Evolutionary conservation across 768 basidiomycete species (phyloP), one percentile per base, ranked within the genome.

Genomic region (Kwoniella heveanensis): DNA sequence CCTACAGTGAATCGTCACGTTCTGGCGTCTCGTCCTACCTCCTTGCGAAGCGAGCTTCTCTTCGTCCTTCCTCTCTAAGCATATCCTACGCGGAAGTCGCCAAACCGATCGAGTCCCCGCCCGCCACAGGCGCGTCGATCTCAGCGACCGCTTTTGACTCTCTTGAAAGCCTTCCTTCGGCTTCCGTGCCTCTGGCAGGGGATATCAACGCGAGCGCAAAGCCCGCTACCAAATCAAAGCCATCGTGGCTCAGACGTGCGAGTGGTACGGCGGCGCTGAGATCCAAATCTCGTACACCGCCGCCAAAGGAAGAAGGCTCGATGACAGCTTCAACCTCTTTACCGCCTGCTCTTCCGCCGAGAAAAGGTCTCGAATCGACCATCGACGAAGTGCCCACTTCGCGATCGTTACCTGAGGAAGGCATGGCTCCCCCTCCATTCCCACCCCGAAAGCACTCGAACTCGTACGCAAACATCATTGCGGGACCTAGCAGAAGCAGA

Each of bases 191-290:
- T 44, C 17, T 44, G 15, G 10, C 39, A 44, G 39, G 6, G 19
- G 26, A 17, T 37, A 17, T 39, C 32, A 19, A 3, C 10, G 69
- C 68, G 26, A 19, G 44, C 48, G 22, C 30, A 5, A 70, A 66
- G 58, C 72, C 74, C 3, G 25, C 58, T 2, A 55, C 74, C 1
- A 71, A 69, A 44, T 59, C 69, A 8, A 76, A 76, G 57, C 74
- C 74, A 15, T 67, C 65, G 2, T 76, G 74, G 74, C 60, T 76
- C 2, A 46, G 74, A 51, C 65, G 74, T 17, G 72, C 74, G 1
- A 69, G 67, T 30, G 66, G 67, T 12, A 71, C 63, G 17, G 68
- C 66, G 0, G 62, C 61, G 1, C 47, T 73, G 46, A 56, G 74
- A 7, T 62, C 71, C 13, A 76, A 76, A 39, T 70, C 72, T 15